Evolutionary conservation across 495 filamentous ascomycete species (phyloP), one percentile per base, ranked within the genome.

Genomic region (Penicillium subrubescens): DNA sequence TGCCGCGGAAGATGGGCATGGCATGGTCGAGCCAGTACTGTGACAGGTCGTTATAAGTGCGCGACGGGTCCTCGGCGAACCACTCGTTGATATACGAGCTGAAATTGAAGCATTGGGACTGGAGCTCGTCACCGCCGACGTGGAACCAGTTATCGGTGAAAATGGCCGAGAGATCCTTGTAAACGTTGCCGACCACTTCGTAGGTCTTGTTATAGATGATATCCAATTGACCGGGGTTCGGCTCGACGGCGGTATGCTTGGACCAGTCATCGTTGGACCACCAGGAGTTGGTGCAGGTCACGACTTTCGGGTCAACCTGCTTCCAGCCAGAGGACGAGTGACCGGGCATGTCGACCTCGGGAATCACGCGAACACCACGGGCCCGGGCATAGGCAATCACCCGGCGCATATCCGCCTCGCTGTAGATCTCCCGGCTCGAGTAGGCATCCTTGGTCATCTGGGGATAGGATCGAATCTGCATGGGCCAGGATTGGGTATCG

Each of bases 11-110:
- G 67, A 85, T 86, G 21, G 84, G 84, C 21, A 85, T 62, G 14
- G 83, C 79, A 19, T 79, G 73, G 66, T 87, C 84, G 35, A 86
- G 71, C 84, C 84, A 87, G 73, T 83, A 78, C 64, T 87, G 83
- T 1, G 74, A 64, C 5, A 87, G 73, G 60, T 87, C 84, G 55
- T 82, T 73, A 71, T 80, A 85, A 3, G 78, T 83, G 57, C 83
- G 80, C 34, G 82, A 80, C 0, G 77, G 65, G 35, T 84, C 81
- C n/a, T 79, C 79, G 7, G 75, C 74, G 52, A 85, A 82, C 78
- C 79, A 86, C 14, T 77, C 64, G 8, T 70, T 75, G 44, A 81
- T 75, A 34, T 82, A 65, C 5, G 69, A 68, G 67, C 80, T 83
- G 67, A 84, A 83, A 67, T 86, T 86, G 75, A 82, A 85, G 75